Conservation (phyloP, 257 asterid genomes). For the Jacaranda copaia region DNA sequence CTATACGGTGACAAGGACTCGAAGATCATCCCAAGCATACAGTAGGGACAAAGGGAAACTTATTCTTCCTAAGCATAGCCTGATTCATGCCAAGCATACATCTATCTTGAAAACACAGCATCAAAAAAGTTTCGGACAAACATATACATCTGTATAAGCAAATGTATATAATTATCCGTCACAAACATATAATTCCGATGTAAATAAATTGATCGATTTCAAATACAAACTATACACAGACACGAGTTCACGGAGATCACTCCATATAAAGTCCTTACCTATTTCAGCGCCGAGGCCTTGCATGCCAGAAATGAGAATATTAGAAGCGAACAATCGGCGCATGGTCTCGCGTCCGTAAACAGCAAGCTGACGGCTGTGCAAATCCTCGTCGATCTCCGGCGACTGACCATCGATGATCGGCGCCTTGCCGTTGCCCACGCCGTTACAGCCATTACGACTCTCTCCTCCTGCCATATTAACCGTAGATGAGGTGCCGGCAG, state of each 20-base stretch:
- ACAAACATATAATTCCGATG: neutral
- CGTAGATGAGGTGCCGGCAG: constrained; percentile 26
- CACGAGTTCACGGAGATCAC: neutral
- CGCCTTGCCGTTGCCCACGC: constrained; percentile 29
- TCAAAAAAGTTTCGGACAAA: neutral
- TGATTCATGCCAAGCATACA: neutral
- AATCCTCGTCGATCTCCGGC: constrained; percentile 46
- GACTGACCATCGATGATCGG: constrained; percentile 19
- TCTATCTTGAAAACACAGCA: neutral
- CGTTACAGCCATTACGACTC: constrained; percentile 19
- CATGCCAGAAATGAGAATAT: constrained; percentile 54
- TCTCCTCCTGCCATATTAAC: constrained; percentile 39
- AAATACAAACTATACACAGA: neutral
- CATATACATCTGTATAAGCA: neutral
- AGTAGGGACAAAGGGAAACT: neutral
- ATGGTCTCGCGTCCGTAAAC: constrained; percentile 53
- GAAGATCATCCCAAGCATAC: neutral
- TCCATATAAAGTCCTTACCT: constrained; percentile 26
- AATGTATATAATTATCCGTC: neutral
- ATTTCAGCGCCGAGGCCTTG: constrained; percentile 59
- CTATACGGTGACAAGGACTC: neutral
- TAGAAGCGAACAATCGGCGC: constrained; percentile 56
- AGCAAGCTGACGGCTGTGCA: constrained; percentile 49
- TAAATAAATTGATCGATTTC: neutral
- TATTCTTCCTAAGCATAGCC: neutral